Evolutionary conservation across 2,329 filamentous ascomycete species (phyloP).

Genomic region (Sarocladium strictum): DNA sequence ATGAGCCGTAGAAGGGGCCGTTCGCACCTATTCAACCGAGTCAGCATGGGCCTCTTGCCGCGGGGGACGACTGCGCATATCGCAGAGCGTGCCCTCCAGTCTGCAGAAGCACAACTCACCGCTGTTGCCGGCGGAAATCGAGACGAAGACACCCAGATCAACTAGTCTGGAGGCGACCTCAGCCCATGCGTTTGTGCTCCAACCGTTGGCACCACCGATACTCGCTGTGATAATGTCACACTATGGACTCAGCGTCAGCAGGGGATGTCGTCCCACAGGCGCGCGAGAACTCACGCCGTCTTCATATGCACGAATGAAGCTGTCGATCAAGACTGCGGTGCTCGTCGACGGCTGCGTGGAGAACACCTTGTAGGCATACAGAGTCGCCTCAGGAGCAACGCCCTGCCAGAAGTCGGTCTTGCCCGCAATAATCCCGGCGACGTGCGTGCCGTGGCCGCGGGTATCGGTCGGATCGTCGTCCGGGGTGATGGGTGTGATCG

Average conservation of each 20-base stretch:
- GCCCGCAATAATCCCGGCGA: slow-evolving; percentile 25
- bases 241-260: slow-evolving; percentile 7
- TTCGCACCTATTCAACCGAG: slow-evolving; percentile 16
- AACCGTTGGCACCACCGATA: slow-evolving; percentile 24
- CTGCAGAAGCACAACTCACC: too few relatives aligned
- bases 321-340: slow-evolving; percentile 22
- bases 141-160: slow-evolving; percentile 32
- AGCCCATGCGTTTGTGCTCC: slow-evolving; percentile 24
- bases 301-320: slow-evolving; percentile 27
- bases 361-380: slow-evolving; percentile 24
- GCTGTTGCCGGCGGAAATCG: slow-evolving; percentile 37
- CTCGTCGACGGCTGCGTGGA: slow-evolving; percentile 12
- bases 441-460: slow-evolving; percentile 23
- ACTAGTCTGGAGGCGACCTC: slow-evolving; percentile 25
- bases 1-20: slow-evolving; percentile 33
- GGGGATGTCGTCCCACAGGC: too few relatives aligned
- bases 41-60: too few relatives aligned
- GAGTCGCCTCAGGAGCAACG: slow-evolving; percentile 22
- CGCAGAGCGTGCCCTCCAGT: too few relatives aligned
- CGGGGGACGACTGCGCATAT: too few relatives aligned
- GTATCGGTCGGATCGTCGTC: slow-evolving; percentile 22
- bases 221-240: slow-evolving; percentile 28
- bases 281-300: slow-evolving; percentile 20
- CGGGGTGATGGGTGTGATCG: slow-evolving; percentile 11
- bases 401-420: slow-evolving; percentile 19